Conservation (phyloP, 352 stramenopile species). For the Phytophthora europaea region DNA sequence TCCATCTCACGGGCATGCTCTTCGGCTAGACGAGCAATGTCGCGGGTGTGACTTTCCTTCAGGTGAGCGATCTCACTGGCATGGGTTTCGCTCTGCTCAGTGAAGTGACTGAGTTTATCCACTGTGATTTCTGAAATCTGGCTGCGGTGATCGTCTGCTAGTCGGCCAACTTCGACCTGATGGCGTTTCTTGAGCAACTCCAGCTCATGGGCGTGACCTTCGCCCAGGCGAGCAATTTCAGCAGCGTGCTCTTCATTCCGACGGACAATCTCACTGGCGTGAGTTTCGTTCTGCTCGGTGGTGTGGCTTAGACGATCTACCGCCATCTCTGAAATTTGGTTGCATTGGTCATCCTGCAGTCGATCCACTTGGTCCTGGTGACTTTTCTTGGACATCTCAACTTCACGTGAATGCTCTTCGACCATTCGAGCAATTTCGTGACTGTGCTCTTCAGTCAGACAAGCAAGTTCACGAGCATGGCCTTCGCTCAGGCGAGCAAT, state of each 20-base stretch:
- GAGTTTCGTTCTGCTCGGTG: not conserved
- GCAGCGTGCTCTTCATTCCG: not conserved
- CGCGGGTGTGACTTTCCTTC: not conserved
- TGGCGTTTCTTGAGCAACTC: conserved; percentile 1
- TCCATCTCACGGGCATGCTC: not conserved
- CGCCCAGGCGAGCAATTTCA: not conserved
- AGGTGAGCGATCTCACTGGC: not conserved
- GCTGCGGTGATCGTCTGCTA: not conserved
- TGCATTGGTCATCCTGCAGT: not conserved
- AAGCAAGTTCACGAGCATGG: not conserved
- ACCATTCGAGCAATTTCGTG: not conserved
- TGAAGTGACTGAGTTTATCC: not conserved
- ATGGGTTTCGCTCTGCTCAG: not conserved
- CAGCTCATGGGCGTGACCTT: not conserved
- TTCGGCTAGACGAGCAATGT: not conserved
- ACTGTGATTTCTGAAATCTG: conserved; percentile 2
- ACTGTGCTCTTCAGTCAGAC: not conserved
- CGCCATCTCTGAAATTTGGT: not conserved
- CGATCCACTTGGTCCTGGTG: not conserved
- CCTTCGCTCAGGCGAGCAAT: not conserved
- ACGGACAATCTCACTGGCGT: not conserved
- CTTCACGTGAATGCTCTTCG: not conserved
- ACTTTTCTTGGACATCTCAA: not conserved
- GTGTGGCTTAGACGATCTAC: not conserved
- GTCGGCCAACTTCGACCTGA: not conserved